Base-by-base conservation (phyloP, 2,329 filamentous ascomycete genomes). In the Beauveria pseudobassiana region DNA sequence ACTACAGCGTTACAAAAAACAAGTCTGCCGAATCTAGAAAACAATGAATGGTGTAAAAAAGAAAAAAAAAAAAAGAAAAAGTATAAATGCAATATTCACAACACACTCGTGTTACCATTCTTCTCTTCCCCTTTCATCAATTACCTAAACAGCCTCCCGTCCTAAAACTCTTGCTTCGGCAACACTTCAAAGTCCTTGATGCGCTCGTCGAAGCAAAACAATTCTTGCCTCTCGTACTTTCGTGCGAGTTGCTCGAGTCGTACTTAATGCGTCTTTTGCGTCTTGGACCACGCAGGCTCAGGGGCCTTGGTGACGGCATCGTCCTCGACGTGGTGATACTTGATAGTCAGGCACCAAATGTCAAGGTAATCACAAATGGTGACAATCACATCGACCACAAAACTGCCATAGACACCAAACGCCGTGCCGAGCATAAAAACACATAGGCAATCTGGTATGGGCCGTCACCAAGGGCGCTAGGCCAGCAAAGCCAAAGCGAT, bases 341-440 rank as follows among this genome's bases (percentile, higher is more conserved):
- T 99, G 78, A 99, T 99, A 1, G 90, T 96, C 73, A 99, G 80
- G 73, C 95, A 99, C 91, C 92, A 98, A 67, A 99, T 99, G 73
- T 99, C 95, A 64, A 98, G 82, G 73, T 96, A 96, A 74, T 99
- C 95, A 77, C 95, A 99, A 68, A 99, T 98, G 34, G 91, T 96
- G 63, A 95, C 91, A 67, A 99, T 97, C 62, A 98, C 93, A 73
- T 98, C 95, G 38, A 96, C 90, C 62, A 98, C 91, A 73, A 99
- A 99, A 74, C 92, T 96, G 63, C 91, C 93, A 76, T 99, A 97
- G n/a, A 98, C 87, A 40, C 95, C 95, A 53, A 96, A 74, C 0
- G 89, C 89, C 63, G 91, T 77, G 26, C 95, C 95, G 26, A 98
- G 78, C 78, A 93, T 93, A 71, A 87, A 83, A 96, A 98, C 72